Evolutionary conservation across 192 early-diverging fungal species (phyloP).

Genomic region (Backusella tarrabulga): DNA sequence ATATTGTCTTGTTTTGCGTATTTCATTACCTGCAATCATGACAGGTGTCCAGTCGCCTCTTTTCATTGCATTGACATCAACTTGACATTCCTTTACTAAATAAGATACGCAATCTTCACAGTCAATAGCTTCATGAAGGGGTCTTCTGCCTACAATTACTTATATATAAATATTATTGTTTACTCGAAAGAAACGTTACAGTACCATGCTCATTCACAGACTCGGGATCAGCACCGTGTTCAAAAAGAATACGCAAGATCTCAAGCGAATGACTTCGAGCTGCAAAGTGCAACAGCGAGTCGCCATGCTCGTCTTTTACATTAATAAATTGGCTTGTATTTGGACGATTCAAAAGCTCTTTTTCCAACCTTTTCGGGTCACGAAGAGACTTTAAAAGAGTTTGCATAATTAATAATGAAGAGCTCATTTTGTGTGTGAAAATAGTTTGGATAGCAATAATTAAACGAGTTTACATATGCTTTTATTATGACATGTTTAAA

Average conservation of each 20-base stretch:
- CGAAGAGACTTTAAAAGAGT: neutral
- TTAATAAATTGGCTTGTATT: constrained; percentile 6
- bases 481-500: too few species aligned
- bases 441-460: too few species aligned
- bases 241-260: constrained; percentile 16
- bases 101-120: constrained; percentile 21
- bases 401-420: neutral
- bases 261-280: constrained; percentile 27
- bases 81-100: constrained; percentile 26
- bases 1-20: neutral
- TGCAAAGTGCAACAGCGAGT: constrained; percentile 45
- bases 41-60: constrained; percentile 45
- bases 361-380: neutral
- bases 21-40: constrained; percentile 36
- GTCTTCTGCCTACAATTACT: constrained; percentile 29
- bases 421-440: neutral
- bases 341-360: neutral
- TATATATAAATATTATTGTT: neutral
- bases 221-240: constrained; percentile 23
- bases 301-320: constrained; percentile 28
- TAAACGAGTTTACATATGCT: too few species aligned
- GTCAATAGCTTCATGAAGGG: constrained; percentile 44
- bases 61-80: constrained; percentile 45
- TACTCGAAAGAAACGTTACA: neutral
- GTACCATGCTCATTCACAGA: constrained; percentile 42